Evolutionary conservation across 1,284 basidiomycete genomes (phyloP).

Genomic region (Naganishia sp.): DNA sequence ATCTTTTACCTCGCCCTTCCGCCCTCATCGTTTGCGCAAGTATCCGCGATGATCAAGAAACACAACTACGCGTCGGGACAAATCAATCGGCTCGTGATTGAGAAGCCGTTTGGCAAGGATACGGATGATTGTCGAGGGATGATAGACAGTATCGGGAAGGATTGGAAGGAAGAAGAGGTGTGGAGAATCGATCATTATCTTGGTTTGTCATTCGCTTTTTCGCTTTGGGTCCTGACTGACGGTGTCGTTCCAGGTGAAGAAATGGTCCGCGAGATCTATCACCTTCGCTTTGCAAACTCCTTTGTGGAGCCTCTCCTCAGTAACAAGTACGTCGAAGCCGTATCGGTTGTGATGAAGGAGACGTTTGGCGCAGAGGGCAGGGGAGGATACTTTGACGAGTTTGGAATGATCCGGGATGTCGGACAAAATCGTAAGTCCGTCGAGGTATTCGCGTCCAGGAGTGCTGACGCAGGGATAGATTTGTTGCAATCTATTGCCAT

Average conservation of each 20-base stretch:
- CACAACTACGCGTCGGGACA: constrained; percentile 28
- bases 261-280: constrained; percentile 27
- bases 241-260: constrained; percentile 21
- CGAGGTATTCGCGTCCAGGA: neutral
- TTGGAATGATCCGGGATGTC: constrained; percentile 53
- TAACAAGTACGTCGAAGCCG: constrained; percentile 47
- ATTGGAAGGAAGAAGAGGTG: constrained; percentile 34
- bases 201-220: constrained; percentile 7
- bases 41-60: constrained; percentile 34
- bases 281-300: constrained; percentile 28
- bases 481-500: constrained; percentile 48
- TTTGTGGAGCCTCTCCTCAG: constrained; percentile 46
- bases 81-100: constrained; percentile 33
- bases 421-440: constrained; percentile 45
- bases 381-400: constrained; percentile 53
- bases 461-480: constrained; percentile 29
- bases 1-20: constrained; percentile 35
- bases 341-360: constrained; percentile 53
- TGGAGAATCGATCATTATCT: constrained; percentile 33
- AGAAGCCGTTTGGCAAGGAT: constrained; percentile 36
- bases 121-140: constrained; percentile 34
- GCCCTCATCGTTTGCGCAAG: constrained; percentile 34
- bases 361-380: constrained; percentile 52
- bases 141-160: constrained; percentile 32
- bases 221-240: too few species aligned